A percentile compares a stretch with the other conserved stretches of the same genome.
phyloP scores from a whole-genome alignment of 805 yeast genomes.

The Saturnispora gosingensis region DNA sequence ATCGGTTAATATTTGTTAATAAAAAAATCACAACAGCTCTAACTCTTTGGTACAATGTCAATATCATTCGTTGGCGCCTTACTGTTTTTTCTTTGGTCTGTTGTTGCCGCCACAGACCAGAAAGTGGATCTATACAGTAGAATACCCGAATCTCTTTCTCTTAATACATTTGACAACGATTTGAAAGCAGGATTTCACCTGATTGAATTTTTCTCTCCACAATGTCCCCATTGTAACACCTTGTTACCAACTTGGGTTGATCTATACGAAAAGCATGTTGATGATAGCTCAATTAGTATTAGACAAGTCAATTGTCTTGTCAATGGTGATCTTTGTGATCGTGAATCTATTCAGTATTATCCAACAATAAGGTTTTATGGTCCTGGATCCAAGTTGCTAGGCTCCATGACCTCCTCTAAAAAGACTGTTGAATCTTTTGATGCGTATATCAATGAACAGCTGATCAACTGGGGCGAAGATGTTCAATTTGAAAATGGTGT shows the following conservation, averaged over 20 bases:
- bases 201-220: conserved; percentile 86
- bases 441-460: conserved; percentile 46
- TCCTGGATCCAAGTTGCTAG: conserved; percentile 35
- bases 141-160: conserved; percentile 44
- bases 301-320: conserved; percentile 80
- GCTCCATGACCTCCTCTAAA: conserved; percentile 33
- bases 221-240: conserved; percentile 71
- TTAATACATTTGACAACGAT: conserved; percentile 40
- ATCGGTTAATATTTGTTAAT: too few relatives aligned
- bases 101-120: background rate
- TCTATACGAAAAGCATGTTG: conserved; percentile 42
- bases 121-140: conserved; percentile 7
- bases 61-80: background rate
- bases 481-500: conserved; percentile 31
- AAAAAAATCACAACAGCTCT: background rate
- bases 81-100: background rate
- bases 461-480: conserved; percentile 33
- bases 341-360: conserved; percentile 53
- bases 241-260: conserved; percentile 80
- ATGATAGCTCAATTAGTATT: conserved; percentile 29
- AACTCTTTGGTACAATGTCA: background rate
- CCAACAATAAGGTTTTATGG: conserved; percentile 69
- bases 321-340: conserved; percentile 74
- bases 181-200: conserved; percentile 53
- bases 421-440: conserved; percentile 42